Percentiles rank a stretch among this genome's conserved stretches.
phyloP scores from a whole-genome alignment of 352 stramenopile species.

The Thalassiosira livingstoniorum region DNA sequence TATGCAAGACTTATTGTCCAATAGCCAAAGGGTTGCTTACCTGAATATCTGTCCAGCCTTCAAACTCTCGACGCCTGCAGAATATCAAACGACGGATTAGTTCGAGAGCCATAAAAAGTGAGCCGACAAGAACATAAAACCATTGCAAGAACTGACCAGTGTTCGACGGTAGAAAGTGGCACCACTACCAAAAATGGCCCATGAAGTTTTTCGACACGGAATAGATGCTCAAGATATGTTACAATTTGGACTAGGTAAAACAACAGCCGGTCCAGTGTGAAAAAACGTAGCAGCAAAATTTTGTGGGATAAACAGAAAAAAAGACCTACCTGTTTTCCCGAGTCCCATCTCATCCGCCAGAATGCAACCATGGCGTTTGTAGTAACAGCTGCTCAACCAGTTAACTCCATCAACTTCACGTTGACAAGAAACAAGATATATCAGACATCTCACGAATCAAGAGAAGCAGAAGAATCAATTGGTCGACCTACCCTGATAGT shows the following conservation, averaged over 20 bases:
- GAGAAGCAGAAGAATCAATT: not conserved
- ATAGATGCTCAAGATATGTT: conserved; percentile 95
- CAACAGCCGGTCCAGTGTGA: no score
- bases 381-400: conserved; percentile 99
- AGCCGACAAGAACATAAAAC: no score
- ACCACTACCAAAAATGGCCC: conserved; percentile 96
- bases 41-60: conserved; percentile 96
- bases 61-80: conserved; percentile 89
- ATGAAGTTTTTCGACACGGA: conserved; percentile 91
- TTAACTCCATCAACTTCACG: conserved; percentile 94
- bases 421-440: not conserved
- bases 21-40: not conserved
- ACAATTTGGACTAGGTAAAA: conserved; percentile 89
- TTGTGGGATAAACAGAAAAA: not conserved
- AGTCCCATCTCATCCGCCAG: conserved; percentile 99
- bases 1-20: no score
- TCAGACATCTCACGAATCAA: not conserved
- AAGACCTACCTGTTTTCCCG: conserved; percentile 87
- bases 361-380: conserved; percentile 96
- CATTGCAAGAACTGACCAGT: no score
- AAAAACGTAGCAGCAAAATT: no score
- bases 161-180: conserved; percentile 88
- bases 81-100: no score
- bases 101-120: no score
- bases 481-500: conserved; percentile 95